A percentile compares a stretch with the other conserved stretches of the same genome.
These are phyloP conservation scores for Boletus pseudopeckii DNA, from an alignment of 768 basidiomycete species.

Conservation along the genomic window DNA sequence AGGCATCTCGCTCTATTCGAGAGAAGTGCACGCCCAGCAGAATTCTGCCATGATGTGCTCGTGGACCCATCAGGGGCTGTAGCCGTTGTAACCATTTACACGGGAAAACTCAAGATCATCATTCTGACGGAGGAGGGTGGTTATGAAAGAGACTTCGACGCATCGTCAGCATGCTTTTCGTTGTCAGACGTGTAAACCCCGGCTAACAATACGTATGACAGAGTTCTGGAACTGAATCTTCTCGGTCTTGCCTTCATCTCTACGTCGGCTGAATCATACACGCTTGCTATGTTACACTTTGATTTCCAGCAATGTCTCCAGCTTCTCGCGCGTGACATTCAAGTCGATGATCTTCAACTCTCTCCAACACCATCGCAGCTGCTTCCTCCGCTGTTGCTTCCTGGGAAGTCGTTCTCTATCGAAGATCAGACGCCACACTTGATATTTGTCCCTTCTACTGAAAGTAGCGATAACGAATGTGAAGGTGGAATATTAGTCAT, in stretches of 20 bases:
- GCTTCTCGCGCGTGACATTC: slow-evolving; percentile 57
- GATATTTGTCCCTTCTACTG: slow-evolving; percentile 31
- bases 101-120: slow-evolving; percentile 67
- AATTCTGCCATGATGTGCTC: slow-evolving; percentile 68
- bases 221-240: slow-evolving; percentile 66
- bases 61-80: slow-evolving; percentile 61
- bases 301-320: slow-evolving; percentile 64
- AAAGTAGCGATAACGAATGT: slow-evolving; percentile 31
- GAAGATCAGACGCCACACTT: slow-evolving; percentile 41
- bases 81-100: slow-evolving; percentile 63
- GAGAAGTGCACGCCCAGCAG: slow-evolving; percentile 54
- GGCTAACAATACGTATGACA: slow-evolving; percentile 24
- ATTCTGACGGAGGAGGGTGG: slow-evolving; percentile 49
- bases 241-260: slow-evolving; percentile 63
- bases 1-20: slow-evolving; percentile 55
- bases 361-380: slow-evolving; percentile 49
- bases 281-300: slow-evolving; percentile 64
- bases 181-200: not conserved
- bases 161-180: slow-evolving; percentile 45
- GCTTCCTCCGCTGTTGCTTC: slow-evolving; percentile 52
- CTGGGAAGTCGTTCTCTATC: slow-evolving; percentile 42
- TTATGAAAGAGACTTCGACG: slow-evolving; percentile 56
- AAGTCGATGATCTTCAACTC: slow-evolving; percentile 38
- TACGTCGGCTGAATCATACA: slow-evolving; percentile 37
- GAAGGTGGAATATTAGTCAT: slow-evolving; percentile 70